Evolutionary conservation across 495 filamentous ascomycete genomes (phyloP).

Genomic region (Xanthoparmelia taractica): DNA sequence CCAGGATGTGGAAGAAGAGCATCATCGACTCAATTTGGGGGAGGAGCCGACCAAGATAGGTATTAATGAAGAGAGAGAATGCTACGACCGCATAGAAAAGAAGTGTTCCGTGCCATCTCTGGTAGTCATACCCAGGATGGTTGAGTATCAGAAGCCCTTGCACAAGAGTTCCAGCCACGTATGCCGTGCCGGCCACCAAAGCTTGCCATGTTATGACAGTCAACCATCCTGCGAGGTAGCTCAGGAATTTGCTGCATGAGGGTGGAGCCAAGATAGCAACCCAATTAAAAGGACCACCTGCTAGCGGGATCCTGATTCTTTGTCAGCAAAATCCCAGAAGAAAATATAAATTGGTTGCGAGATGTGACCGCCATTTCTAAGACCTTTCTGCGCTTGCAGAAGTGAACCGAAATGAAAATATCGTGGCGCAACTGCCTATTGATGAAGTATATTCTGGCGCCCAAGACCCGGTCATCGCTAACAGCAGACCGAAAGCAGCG

Average conservation of each 20-base stretch:
- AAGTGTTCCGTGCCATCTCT: constrained; percentile 39
- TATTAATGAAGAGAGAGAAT: constrained; percentile 38
- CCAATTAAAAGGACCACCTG: constrained; percentile 15
- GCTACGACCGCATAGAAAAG: constrained; percentile 35
- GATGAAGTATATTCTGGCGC: background rate
- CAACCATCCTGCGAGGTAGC: constrained; percentile 42
- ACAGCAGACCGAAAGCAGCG: background rate
- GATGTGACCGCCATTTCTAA: background rate
- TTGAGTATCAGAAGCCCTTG: constrained; percentile 38
- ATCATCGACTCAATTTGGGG: constrained; percentile 39
- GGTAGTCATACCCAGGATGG: constrained; percentile 30
- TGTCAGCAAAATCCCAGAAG: background rate
- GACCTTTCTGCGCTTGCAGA: background rate
- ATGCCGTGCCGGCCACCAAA: constrained; percentile 33
- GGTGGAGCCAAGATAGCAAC: constrained; percentile 34
- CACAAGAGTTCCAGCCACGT: constrained; percentile 35
- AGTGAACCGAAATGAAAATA: background rate
- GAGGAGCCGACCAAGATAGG: constrained; percentile 33
- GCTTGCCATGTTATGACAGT: constrained; percentile 40
- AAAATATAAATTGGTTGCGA: background rate
- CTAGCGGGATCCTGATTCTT: constrained; percentile 4
- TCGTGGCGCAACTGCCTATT: background rate
- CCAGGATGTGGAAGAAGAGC: constrained; percentile 43
- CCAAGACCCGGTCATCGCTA: background rate
- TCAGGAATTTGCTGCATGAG: constrained; percentile 34